A percentile compares a stretch with the other conserved stretches of the same genome.
These are phyloP conservation scores for Plasmodium reichenowi DNA, from an alignment of 169 alveolate species.

Conservation along the genomic window DNA sequence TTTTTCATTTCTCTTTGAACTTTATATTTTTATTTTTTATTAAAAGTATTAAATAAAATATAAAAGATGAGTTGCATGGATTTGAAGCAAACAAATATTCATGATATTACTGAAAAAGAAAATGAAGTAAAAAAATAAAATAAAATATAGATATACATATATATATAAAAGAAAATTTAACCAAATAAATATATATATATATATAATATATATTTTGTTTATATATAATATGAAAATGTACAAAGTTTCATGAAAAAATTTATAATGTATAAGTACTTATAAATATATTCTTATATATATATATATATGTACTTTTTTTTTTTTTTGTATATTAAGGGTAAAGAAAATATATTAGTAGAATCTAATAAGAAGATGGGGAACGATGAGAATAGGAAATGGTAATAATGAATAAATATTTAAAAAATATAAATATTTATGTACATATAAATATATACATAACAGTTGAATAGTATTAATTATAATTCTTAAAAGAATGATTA, in stretches of 20 bases:
- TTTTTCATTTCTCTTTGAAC: no score
- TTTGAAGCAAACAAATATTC: conserved; percentile 45
- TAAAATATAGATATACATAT: no score
- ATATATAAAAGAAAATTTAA: no score
- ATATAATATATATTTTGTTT: not conserved
- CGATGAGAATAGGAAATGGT: conserved; percentile 24
- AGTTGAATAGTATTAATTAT: not conserved
- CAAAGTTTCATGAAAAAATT: no score
- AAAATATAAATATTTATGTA: conserved; percentile 1
- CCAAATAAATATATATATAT: not conserved
- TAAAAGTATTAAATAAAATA: not conserved
- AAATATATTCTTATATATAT: not conserved
- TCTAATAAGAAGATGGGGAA: conserved; percentile 36
- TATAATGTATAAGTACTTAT: not conserved
- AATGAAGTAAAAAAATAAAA: conserved; percentile 19
- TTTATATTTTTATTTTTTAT: no score
- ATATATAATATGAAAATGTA: not conserved
- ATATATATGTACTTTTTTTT: not conserved
- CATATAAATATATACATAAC: not conserved
- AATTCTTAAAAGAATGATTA: not conserved
- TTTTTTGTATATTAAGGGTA: conserved; percentile 15
- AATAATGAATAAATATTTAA: not conserved
- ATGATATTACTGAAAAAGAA: conserved; percentile 35
- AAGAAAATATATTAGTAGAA: conserved; percentile 11
- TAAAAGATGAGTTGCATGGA: conserved; percentile 70